A percentile compares a stretch with the other conserved stretches of the same genome.
phyloP scores from a whole-genome alignment of 1,284 basidiomycete species.

The Taiwanofungus camphoratus region DNA sequence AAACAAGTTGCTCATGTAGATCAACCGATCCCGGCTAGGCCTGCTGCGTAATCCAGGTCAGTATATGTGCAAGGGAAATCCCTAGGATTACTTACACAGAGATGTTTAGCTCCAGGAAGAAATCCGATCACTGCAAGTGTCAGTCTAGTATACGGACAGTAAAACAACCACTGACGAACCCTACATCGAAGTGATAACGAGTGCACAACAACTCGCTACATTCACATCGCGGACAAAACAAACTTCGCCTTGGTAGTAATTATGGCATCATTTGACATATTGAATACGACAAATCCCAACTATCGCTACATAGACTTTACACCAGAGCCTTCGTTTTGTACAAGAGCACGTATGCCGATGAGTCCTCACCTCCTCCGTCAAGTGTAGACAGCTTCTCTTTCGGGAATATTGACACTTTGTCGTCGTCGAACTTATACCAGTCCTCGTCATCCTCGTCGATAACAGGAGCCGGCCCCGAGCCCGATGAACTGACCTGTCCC shows the following conservation, averaged over 20 bases:
- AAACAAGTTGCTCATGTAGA: too few relatives aligned
- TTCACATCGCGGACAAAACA: background rate
- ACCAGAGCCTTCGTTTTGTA: conserved; percentile 54
- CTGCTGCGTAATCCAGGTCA: too few relatives aligned
- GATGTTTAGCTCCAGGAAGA: too few relatives aligned
- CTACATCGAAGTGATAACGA: too few relatives aligned
- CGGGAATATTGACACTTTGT: conserved; percentile 81
- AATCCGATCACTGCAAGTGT: too few relatives aligned
- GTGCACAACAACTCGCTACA: too few relatives aligned
- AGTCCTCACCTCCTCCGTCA: conserved; percentile 85
- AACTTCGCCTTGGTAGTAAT: background rate
- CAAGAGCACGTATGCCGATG: conserved; percentile 81
- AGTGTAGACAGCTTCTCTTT: conserved; percentile 78
- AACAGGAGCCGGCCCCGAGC: conserved; percentile 12
- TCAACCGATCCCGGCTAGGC: too few relatives aligned
- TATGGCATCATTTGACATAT: too few relatives aligned
- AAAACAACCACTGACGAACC: too few relatives aligned
- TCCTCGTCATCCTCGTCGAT: conserved; percentile 58
- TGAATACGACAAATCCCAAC: background rate
- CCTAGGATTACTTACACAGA: too few relatives aligned
- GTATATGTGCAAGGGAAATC: too few relatives aligned
- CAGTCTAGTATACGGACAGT: too few relatives aligned
- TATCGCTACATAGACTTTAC: conserved; percentile 1
- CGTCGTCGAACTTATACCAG: conserved; percentile 92
- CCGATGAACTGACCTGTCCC: conserved; percentile 1